These are phyloP conservation scores for Pseudophaeomoniella oleicola DNA, from an alignment of 2,329 filamentous ascomycete species.

Conservation along the genomic window DNA sequence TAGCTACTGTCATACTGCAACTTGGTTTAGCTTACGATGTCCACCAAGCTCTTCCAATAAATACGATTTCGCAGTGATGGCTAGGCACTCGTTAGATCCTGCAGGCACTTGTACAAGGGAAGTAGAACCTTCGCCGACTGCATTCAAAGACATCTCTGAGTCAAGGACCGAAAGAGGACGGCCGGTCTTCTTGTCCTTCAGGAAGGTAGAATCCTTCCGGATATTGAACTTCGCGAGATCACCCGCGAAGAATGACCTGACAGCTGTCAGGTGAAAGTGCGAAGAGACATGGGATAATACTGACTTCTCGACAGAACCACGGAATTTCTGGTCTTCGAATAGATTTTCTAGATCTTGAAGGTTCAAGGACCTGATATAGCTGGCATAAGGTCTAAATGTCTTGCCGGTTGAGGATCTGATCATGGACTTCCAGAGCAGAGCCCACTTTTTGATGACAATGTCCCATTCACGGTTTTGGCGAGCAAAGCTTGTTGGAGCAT, in stretches of 20 bases:
- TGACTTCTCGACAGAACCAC: constrained; percentile 40
- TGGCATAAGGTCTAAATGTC: constrained; percentile 55
- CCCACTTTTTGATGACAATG: constrained; percentile 40
- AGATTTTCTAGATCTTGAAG: constrained; percentile 46
- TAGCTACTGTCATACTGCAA: neutral
- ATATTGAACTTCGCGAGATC: constrained; percentile 17
- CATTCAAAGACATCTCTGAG: constrained; percentile 17
- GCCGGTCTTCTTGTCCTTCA: constrained; percentile 13
- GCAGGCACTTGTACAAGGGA: no score
- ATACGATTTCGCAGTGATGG: constrained; percentile 31
- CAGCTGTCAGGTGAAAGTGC: no score
- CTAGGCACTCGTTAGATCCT: no score
- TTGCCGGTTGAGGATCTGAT: constrained; percentile 41
- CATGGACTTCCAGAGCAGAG: constrained; percentile 53
- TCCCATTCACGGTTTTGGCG: constrained; percentile 26
- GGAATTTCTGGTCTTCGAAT: constrained; percentile 45
- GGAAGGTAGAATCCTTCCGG: constrained; percentile 24
- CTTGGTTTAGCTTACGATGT: constrained; percentile 21
- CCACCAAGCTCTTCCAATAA: constrained; percentile 46
- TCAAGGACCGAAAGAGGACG: constrained; percentile 9
- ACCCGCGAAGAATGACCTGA: constrained; percentile 33
- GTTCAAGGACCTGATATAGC: constrained; percentile 50
- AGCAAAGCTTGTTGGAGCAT: constrained; percentile 3
- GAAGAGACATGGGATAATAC: constrained; percentile 19
- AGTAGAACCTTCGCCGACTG: constrained; percentile 18